Percentiles rank a stretch among this genome's conserved stretches.
Conservation (phyloP, 441 rosid genomes). For the Jatropha podagrica region DNA sequence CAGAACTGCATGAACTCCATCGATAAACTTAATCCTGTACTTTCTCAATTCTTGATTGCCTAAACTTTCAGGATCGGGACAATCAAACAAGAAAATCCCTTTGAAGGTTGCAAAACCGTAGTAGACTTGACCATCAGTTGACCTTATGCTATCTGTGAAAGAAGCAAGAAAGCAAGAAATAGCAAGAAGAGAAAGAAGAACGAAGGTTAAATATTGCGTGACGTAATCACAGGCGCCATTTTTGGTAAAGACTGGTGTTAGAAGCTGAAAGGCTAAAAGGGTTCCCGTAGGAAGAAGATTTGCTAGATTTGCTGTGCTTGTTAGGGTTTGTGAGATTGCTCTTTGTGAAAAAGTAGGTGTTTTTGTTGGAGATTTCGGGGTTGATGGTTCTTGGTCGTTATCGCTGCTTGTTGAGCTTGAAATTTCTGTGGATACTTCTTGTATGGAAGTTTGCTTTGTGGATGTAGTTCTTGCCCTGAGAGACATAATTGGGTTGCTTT, state of each 20-base stretch:
- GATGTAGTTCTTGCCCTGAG: slow-evolving; percentile 36
- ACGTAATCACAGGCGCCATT: slow-evolving; percentile 60
- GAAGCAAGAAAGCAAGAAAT: slow-evolving; percentile 61
- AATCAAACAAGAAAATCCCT: slow-evolving; percentile 74
- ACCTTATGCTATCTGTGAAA: slow-evolving; percentile 69
- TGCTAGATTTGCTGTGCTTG: slow-evolving; percentile 77
- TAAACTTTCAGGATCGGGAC: slow-evolving; percentile 41
- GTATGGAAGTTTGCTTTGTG: slow-evolving; percentile 20
- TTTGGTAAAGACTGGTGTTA: slow-evolving; percentile 69
- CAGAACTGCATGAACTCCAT: slow-evolving; percentile 64
- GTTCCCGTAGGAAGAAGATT: slow-evolving; percentile 90
- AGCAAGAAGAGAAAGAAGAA: slow-evolving; percentile 59
- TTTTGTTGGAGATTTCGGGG: slow-evolving; percentile 33
- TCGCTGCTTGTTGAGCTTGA: slow-evolving; percentile 13
- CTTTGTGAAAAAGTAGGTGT: slow-evolving; percentile 46
- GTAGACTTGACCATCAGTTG: slow-evolving; percentile 54
- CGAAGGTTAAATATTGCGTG: slow-evolving; percentile 43
- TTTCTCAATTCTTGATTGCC: slow-evolving; percentile 42
- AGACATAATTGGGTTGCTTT: slow-evolving; percentile 6
- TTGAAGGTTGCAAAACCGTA: slow-evolving; percentile 64
- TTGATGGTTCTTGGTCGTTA: slow-evolving; percentile 23
- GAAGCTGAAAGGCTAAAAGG: slow-evolving; percentile 74
- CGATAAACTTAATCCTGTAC: slow-evolving; percentile 53
- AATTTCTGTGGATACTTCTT: slow-evolving; percentile 12
- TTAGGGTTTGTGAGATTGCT: slow-evolving; percentile 70